Base-by-base conservation (phyloP, 768 basidiomycete genomes). In the Erythrobasidium yunnanense region DNA sequence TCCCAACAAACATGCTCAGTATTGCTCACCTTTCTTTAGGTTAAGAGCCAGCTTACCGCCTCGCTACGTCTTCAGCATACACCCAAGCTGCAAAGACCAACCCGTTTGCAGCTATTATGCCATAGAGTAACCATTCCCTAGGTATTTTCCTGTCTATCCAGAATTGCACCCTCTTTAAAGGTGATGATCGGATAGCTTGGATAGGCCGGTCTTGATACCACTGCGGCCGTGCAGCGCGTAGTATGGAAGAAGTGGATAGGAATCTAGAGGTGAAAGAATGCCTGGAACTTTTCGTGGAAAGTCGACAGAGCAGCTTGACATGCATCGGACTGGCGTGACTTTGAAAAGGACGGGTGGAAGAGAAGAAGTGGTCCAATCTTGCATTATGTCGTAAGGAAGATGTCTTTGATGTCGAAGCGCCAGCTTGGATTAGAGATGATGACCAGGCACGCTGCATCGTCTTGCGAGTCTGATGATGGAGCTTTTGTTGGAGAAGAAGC, bases 101-200 rank as follows among this genome's bases (percentile, higher is more conserved):
- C 7, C 27, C 46, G 38, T 63, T 63, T 27, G 60, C 47, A 7
- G 13, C 60, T 4, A 63, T 63, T 23, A 63, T 63, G 17, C 60
- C 60, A 46, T 63, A 63, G 60, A 63, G 52, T 13, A 63, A 49
- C 60, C 60, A 63, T 2, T n/a, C 30, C 60, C 47, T 58, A 8
- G 56, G 56, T 23, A 58, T 17, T 32, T 58, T 58, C n/a, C 56
- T 42, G 45, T 58, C 56, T 20, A 58, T 45, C 3, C 7, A 35
- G 32, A 23, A 42, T 46, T 58, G 56, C n/a, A 58, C n/a, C n/a
- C 33, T 20, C 13, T 42, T 42, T 2, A 58, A 22, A 47, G 56
- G 56, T 20, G 34, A 27, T 22, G 56, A 34, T 25, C 45, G 56
- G 6, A 46, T 25, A 46, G 56, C 33, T 27, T 58, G 32, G 13